phyloP scores from a whole-genome alignment of 225 moss, liverwort and hornwort species.

The Pseudoscleropodium purum region DNA sequence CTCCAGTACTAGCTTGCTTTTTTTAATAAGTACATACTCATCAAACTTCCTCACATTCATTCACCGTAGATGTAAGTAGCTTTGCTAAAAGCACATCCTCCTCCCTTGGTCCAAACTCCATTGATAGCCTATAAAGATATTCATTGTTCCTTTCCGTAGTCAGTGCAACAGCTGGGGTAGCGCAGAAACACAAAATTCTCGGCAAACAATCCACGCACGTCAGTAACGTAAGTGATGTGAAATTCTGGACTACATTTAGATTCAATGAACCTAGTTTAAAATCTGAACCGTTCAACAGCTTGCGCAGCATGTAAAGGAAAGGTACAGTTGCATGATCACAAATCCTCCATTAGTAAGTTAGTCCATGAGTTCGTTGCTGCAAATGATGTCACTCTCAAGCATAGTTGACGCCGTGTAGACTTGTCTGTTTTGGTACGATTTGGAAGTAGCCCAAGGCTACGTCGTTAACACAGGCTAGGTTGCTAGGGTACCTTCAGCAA shows the following conservation, averaged over 20 bases:
- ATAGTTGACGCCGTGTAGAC: neutral
- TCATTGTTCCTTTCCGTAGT: neutral
- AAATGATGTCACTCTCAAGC: neutral
- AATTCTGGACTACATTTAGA: neutral
- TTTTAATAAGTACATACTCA: neutral
- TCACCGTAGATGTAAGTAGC: neutral
- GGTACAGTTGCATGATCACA: neutral
- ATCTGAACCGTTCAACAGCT: neutral
- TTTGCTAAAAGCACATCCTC: neutral
- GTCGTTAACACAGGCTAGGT: neutral
- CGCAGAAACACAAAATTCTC: neutral
- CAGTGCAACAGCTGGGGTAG: neutral
- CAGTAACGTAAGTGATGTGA: neutral
- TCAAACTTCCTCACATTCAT: neutral
- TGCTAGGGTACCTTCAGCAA: neutral
- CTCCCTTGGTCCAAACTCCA: neutral
- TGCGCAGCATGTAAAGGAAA: neutral
- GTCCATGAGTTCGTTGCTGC: neutral
- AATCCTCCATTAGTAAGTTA: no score
- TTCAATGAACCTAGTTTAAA: neutral
- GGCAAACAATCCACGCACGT: neutral
- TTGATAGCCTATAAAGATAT: neutral
- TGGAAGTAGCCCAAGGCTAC: neutral
- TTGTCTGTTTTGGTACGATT: neutral
- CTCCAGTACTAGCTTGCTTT: neutral